These are phyloP conservation scores for Moelleriella libera DNA, from an alignment of 2,329 filamentous ascomycete genomes.

Conservation along the genomic window DNA sequence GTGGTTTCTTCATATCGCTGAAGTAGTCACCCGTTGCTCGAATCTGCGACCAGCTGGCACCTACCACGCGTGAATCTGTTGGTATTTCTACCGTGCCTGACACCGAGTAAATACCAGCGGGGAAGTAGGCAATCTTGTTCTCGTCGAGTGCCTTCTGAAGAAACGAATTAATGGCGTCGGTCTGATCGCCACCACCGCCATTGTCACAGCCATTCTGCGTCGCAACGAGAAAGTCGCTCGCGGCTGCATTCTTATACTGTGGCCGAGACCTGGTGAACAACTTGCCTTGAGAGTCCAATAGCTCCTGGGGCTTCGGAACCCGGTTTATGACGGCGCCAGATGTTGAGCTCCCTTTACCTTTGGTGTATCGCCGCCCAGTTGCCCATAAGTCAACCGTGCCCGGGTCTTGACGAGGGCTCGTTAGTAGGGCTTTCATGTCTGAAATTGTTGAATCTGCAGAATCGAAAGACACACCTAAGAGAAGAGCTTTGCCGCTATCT, in stretches of 20 bases:
- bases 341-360: neutral
- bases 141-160: neutral
- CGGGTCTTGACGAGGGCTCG: too few relatives aligned
- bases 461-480: neutral
- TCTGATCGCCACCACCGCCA: neutral
- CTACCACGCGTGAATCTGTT: slow-evolving; percentile 17
- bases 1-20: slow-evolving; percentile 22
- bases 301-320: too few relatives aligned
- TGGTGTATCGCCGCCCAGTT: neutral
- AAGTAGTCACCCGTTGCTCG: slow-evolving; percentile 10
- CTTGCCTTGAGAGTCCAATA: too few relatives aligned
- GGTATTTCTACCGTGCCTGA: slow-evolving; percentile 20
- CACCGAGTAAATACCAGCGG: slow-evolving; percentile 24
- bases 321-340: neutral
- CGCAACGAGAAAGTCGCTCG: neutral
- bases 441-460: too few relatives aligned
- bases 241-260: neutral
- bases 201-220: neutral
- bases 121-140: neutral
- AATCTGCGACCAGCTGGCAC: slow-evolving; percentile 19
- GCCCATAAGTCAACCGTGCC: too few relatives aligned
- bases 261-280: neutral
- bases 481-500: neutral
- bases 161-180: neutral
- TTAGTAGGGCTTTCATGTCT: too few relatives aligned